Evolutionary conservation across 202 grass and related monocot species (phyloP), one percentile per base, ranked within the genome.

Genomic region (Sporobolus alterniflorus): DNA sequence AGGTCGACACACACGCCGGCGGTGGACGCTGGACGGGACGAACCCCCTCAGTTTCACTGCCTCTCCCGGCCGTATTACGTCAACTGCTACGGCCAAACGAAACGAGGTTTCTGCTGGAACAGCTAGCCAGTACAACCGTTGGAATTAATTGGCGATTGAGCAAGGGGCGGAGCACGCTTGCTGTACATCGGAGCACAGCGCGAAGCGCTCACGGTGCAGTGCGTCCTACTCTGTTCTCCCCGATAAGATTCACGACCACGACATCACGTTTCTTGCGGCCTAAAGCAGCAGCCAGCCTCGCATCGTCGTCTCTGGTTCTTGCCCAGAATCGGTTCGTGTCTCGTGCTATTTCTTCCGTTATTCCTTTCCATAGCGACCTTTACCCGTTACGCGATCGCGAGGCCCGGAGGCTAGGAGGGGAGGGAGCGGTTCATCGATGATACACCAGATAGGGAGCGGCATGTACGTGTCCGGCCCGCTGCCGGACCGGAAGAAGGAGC

Each of bases 381-480:
- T 6, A 39, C 3, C 3, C 11, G 18, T 2, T 18, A 17, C 5
- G 5, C 50, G 50, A 11, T 11, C 5, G n/a, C 47, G 15, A 11
- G 47, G 47, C 8, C 10, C 2, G 50, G 18, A 73, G 24, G 56
- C 22, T 7, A 25, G 56, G 22, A 28, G 22, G 22, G 12, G 6
- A 9, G 3, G 13, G 15, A 4, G 4, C 36, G 36, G 36, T 39
- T 49, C 47, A 5, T 49, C 47, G 22, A 5, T n/a, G 66, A 91
- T 89, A 89, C 96, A 98, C 65, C 92, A 98, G 90, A 84, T 95
- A 6, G 67, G 85, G 33, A 91, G 83, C 50, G 96, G 96, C 10
- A 83, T 95, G 92, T 95, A 91, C 68, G 96, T 98, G 76, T 98
- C 96, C n/a, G 96, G 96, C 20, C 88, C 89, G 57, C 82, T 78